A percentile compares a stretch with the other conserved stretches of the same genome.
phyloP scores from a whole-genome alignment of 169 alveolate species.

The Amoebophrya sp. region DNA sequence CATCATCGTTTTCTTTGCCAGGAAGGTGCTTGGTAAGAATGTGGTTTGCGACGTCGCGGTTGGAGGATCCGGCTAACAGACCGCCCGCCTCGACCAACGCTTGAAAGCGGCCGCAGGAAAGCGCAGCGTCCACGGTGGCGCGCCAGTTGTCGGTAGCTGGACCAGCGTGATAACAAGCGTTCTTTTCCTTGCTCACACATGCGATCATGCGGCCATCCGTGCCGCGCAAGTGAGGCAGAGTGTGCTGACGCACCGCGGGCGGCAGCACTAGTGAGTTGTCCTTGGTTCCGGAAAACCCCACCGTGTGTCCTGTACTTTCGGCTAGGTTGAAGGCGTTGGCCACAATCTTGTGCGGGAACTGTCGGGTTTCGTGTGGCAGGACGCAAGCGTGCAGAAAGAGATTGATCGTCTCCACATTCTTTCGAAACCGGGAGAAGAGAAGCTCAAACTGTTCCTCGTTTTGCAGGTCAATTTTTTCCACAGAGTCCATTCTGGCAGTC shows the following conservation, averaged over 20 bases:
- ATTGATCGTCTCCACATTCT: constrained; percentile 37
- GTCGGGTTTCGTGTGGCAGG: constrained; percentile 31
- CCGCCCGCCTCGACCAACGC: background rate
- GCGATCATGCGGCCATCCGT: background rate
- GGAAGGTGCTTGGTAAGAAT: too few species aligned
- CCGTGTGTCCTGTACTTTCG: constrained; percentile 22
- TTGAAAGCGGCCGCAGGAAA: background rate
- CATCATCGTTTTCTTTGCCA: background rate
- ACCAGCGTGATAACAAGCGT: background rate
- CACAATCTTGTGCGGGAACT: constrained; percentile 33
- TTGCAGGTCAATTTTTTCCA: constrained; percentile 27
- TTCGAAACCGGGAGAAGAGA: background rate
- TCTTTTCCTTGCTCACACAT: background rate
- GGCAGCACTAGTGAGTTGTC: constrained; percentile 34
- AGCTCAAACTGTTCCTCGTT: constrained; percentile 25
- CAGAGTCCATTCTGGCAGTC: background rate
- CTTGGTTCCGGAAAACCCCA: constrained; percentile 36
- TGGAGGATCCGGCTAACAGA: background rate
- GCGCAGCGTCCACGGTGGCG: background rate
- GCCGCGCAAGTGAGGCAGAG: background rate
- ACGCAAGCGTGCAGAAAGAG: constrained; percentile 32
- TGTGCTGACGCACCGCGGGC: constrained; percentile 20
- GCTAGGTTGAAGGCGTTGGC: constrained; percentile 35
- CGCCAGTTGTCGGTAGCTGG: background rate
- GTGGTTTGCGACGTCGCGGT: background rate